Evolutionary conservation across 2,329 filamentous ascomycete genomes (phyloP).

Genomic region (Sporothrix euskadiensis): DNA sequence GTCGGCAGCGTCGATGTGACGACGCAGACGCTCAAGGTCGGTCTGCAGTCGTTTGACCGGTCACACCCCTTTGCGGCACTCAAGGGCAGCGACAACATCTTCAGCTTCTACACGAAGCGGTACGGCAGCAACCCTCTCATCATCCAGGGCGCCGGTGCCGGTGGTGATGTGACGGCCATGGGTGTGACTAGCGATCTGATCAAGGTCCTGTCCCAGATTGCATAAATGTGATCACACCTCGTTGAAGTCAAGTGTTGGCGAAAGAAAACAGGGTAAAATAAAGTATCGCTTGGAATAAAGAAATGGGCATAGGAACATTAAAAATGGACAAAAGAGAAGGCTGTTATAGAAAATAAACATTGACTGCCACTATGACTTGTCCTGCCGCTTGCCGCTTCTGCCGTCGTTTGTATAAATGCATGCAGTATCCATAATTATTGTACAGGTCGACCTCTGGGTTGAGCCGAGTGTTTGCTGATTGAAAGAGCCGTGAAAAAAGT

Average conservation of each 20-base stretch:
- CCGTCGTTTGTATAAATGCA: not conserved
- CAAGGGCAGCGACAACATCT: slow-evolving; percentile 98
- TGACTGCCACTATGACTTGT: not conserved
- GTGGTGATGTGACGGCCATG: slow-evolving; percentile 96
- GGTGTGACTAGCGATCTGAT: slow-evolving; percentile 91
- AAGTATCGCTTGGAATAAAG: not conserved
- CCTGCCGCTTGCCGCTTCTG: not conserved
- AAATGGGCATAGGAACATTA: not conserved
- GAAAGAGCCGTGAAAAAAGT: too few species aligned
- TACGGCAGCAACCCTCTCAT: slow-evolving; percentile 91
- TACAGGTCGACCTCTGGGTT: not conserved
- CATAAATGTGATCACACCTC: slow-evolving; percentile 34
- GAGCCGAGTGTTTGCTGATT: not conserved
- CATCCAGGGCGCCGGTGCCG: slow-evolving; percentile 90
- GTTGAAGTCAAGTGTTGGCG: not conserved
- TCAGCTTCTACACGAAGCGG: slow-evolving; percentile 95
- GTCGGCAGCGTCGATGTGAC: slow-evolving; percentile 89
- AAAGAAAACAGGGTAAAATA: not conserved
- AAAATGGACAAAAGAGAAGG: not conserved
- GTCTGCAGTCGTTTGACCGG: slow-evolving; percentile 83
- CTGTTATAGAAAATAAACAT: not conserved
- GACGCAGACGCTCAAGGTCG: slow-evolving; percentile 83
- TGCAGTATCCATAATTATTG: not conserved
- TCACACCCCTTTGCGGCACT: slow-evolving; percentile 89
- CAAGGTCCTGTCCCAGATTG: slow-evolving; percentile 77